These are phyloP conservation scores for Sarocladium brachiariae DNA, from an alignment of 2,329 filamentous ascomycete species.

Conservation along the genomic window DNA sequence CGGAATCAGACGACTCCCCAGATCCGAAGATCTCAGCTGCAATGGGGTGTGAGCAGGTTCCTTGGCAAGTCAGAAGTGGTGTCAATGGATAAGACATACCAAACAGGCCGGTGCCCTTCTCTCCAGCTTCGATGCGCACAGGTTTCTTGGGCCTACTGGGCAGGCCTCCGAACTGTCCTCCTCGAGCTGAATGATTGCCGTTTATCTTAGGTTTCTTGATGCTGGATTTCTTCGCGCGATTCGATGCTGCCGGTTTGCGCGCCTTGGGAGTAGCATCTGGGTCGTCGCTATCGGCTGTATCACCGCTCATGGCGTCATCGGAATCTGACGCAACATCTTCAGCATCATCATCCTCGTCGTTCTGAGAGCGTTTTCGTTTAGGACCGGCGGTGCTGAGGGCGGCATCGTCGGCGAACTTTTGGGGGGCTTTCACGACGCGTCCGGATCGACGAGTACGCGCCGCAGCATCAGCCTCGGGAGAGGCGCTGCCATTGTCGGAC, in stretches of 20 bases:
- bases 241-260: slow-evolving; percentile 26
- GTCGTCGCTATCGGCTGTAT: slow-evolving; percentile 30
- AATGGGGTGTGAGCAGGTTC: slow-evolving; percentile 15
- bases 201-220: slow-evolving; percentile 60
- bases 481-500: slow-evolving; percentile 49
- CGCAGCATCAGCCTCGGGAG: slow-evolving; percentile 43
- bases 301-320: slow-evolving; percentile 38
- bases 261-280: slow-evolving; percentile 8
- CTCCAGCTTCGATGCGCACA: slow-evolving; percentile 42
- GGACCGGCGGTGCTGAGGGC: slow-evolving; percentile 31
- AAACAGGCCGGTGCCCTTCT: slow-evolving; percentile 48
- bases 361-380: slow-evolving; percentile 52
- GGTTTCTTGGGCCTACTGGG: slow-evolving; percentile 51
- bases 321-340: slow-evolving; percentile 42
- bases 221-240: slow-evolving; percentile 48
- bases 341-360: slow-evolving; percentile 40
- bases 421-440: slow-evolving; percentile 56
- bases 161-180: slow-evolving; percentile 34
- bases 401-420: slow-evolving; percentile 51
- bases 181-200: slow-evolving; percentile 35
- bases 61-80: background rate
- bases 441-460: slow-evolving; percentile 56
- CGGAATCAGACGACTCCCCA: slow-evolving; percentile 47
- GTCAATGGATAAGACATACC: slow-evolving; percentile 29
- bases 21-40: slow-evolving; percentile 58